Conservation (phyloP, 257 asterid species). For the Solanum pennellii region DNA sequence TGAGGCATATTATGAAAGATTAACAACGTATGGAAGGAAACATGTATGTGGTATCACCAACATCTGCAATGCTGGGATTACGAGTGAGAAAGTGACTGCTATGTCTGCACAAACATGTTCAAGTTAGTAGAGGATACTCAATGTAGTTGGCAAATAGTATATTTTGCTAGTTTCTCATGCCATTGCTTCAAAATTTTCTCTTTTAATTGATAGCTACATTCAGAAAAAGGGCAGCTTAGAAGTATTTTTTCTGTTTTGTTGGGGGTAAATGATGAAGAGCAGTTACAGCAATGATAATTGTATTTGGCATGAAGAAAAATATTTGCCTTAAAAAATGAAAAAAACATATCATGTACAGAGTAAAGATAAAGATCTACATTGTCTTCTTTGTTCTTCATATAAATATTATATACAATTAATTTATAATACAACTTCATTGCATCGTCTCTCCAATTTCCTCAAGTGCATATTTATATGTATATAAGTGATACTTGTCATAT, state of each 20-base stretch:
- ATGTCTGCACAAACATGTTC: constrained; percentile 72
- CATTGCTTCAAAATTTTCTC: not conserved
- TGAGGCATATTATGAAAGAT: constrained; percentile 64
- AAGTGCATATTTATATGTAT: too few relatives aligned
- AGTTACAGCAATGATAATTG: not conserved
- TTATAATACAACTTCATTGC: too few relatives aligned
- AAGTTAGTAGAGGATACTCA: too few relatives aligned
- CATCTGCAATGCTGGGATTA: constrained; percentile 76
- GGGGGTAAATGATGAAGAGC: not conserved
- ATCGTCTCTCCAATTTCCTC: too few relatives aligned
- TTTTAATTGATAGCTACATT: not conserved
- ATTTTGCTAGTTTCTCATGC: not conserved
- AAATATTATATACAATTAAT: too few relatives aligned
- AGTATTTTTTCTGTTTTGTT: not conserved
- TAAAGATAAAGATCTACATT: too few relatives aligned
- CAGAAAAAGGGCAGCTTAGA: not conserved
- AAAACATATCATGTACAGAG: too few relatives aligned
- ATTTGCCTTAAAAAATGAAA: too few relatives aligned
- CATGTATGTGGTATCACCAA: constrained; percentile 87
- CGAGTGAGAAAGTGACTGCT: constrained; percentile 51
- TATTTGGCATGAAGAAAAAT: too few relatives aligned
- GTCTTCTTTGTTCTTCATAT: too few relatives aligned
- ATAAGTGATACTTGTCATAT: too few relatives aligned
- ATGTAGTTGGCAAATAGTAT: not conserved
- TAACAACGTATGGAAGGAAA: constrained; percentile 82